Percentiles rank a stretch among this genome's conserved stretches.
Conservation (phyloP, 1,284 basidiomycete species). For the Chondrostereum purpureum region DNA sequence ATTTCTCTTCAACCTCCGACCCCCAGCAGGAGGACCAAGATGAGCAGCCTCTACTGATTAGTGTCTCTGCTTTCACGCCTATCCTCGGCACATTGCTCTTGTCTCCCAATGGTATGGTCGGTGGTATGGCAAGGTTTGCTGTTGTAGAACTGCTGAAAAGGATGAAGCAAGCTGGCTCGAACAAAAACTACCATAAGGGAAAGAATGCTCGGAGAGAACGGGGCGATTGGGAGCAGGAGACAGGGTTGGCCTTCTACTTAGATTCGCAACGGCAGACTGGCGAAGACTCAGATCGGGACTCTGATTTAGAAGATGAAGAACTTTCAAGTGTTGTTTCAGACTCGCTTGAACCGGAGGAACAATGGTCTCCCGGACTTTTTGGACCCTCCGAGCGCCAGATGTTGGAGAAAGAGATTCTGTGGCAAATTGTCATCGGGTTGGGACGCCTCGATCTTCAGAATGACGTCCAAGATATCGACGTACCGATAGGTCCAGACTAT, state of each 20-base stretch:
- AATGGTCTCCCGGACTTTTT: conserved; percentile 41
- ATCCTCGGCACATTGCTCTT: conserved; percentile 86
- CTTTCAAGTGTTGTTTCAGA: too few relatives aligned
- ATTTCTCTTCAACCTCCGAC: too few relatives aligned
- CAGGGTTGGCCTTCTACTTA: conserved; percentile 8
- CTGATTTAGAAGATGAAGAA: conserved; percentile 23
- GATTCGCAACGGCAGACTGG: conserved; percentile 4
- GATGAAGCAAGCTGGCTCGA: conserved; percentile 47
- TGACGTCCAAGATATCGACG: conserved; percentile 13
- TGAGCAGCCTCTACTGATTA: conserved; percentile 40
- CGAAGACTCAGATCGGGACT: background rate
- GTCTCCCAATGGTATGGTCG: conserved; percentile 71
- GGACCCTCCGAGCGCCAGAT: conserved; percentile 47
- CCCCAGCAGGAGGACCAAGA: too few relatives aligned
- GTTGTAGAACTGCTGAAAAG: conserved; percentile 75
- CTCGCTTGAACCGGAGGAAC: conserved; percentile 20
- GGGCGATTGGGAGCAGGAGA: conserved; percentile 7
- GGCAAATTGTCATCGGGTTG: conserved; percentile 85
- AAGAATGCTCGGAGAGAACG: background rate
- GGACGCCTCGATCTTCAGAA: conserved; percentile 61
- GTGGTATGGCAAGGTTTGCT: conserved; percentile 67
- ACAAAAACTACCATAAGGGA: too few relatives aligned
- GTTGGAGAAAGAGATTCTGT: conserved; percentile 75
- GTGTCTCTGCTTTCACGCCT: conserved; percentile 85
- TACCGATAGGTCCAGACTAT: too few relatives aligned